Conservation (phyloP, 129 eudicot genomes). For the Flaveria sonorensis region DNA sequence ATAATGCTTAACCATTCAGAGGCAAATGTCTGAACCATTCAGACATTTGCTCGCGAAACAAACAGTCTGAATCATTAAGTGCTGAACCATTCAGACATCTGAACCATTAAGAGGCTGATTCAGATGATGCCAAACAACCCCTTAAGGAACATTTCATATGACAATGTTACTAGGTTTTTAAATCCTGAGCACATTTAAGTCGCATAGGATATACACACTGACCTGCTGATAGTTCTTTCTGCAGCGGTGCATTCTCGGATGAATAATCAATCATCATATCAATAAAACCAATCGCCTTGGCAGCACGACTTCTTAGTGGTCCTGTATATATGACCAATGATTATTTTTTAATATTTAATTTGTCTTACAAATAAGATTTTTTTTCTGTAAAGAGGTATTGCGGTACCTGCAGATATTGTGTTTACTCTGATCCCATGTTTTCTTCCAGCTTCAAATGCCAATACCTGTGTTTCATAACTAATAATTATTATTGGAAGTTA, state of each 20-base stretch:
- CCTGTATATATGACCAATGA: conserved; percentile 1
- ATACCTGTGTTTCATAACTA: background rate
- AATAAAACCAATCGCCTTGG: conserved; percentile 36
- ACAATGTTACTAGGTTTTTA: background rate
- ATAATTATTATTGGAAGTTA: background rate
- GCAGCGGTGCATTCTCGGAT: conserved; percentile 32
- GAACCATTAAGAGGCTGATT: no score
- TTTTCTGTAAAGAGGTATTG: background rate
- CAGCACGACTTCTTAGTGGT: conserved; percentile 22
- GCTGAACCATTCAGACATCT: no score
- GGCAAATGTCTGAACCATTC: no score
- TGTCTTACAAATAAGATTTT: background rate
- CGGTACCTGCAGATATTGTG: conserved; percentile 13
- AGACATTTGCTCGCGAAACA: no score
- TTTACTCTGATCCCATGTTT: conserved; percentile 8
- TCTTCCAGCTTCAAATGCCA: conserved; percentile 11
- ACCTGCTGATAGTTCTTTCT: conserved; percentile 36
- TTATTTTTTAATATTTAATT: background rate
- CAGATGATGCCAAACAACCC: no score
- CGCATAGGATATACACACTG: background rate
- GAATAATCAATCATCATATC: conserved; percentile 44
- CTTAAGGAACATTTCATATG: background rate
- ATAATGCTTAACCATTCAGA: no score
- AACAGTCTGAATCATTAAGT: no score
- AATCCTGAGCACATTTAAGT: background rate